Percentiles rank a stretch among this genome's conserved stretches.
Conservation (phyloP, 73 alveolate species). For the Loxodes magnus region DNA sequence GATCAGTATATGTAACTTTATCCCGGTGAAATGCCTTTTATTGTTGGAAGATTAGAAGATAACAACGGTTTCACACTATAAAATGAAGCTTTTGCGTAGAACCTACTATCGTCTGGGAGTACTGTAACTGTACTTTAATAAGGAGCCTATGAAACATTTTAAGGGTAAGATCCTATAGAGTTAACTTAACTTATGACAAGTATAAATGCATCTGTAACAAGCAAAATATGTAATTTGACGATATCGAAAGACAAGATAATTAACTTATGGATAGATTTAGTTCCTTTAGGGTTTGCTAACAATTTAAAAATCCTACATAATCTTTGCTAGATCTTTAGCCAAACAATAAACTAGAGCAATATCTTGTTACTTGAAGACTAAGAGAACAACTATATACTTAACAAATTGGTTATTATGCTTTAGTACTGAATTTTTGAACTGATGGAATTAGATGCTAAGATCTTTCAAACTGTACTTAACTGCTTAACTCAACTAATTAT, state of each 20-base stretch:
- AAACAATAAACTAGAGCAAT: constrained; percentile 17
- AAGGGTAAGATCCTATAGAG: too few species aligned
- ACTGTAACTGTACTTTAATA: constrained; percentile 48
- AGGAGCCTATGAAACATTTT: too few species aligned
- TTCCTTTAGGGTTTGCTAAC: constrained; percentile 61
- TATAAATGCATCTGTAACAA: too few species aligned
- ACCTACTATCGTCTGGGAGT: constrained; percentile 56
- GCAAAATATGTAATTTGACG: too few species aligned
- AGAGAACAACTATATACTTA: constrained; percentile 23
- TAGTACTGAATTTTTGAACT: constrained; percentile 65
- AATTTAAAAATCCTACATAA: constrained; percentile 26
- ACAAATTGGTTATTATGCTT: constrained; percentile 22
- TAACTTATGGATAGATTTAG: too few species aligned
- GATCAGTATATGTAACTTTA: constrained; percentile 67
- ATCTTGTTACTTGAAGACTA: constrained; percentile 37
- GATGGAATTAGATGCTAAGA: constrained; percentile 47
- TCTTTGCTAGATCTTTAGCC: constrained; percentile 22
- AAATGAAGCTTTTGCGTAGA: constrained; percentile 56
- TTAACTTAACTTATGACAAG: too few species aligned
- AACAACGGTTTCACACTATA: constrained; percentile 70
- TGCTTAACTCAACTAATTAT: constrained; percentile 45
- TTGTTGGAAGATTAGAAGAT: constrained; percentile 71
- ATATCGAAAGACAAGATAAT: too few species aligned
- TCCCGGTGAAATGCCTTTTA: constrained; percentile 77
- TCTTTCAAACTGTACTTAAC: constrained; percentile 52